These are phyloP conservation scores for Dentipellis fragilis DNA, from an alignment of 768 basidiomycete species.

Conservation along the genomic window DNA sequence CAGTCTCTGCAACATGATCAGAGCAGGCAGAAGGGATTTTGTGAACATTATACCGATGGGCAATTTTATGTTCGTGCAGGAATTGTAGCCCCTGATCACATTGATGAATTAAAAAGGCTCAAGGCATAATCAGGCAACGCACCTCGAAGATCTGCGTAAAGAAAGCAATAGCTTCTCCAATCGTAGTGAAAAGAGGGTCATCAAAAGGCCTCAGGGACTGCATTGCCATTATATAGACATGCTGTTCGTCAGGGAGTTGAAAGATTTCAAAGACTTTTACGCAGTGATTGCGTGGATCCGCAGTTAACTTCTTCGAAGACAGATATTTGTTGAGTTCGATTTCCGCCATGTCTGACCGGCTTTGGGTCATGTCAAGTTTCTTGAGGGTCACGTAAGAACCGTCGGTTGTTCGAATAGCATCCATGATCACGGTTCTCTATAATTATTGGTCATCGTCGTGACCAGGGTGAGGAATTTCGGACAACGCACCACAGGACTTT, in stretches of 20 bases:
- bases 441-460: too few relatives aligned
- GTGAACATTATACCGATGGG: slow-evolving; percentile 3
- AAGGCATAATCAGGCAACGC: too few relatives aligned
- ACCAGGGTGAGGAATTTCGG: too few relatives aligned
- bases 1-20: slow-evolving; percentile 1
- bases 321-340: slow-evolving; percentile 1
- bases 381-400: slow-evolving; percentile 14
- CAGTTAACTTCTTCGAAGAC: background rate
- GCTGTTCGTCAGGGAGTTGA: slow-evolving; percentile 9
- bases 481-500: background rate
- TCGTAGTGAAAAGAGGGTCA: slow-evolving; percentile 17
- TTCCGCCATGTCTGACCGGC: background rate
- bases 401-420: slow-evolving; percentile 13
- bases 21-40: background rate
- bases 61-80: slow-evolving; percentile 8
- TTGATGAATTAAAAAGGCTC: too few relatives aligned
- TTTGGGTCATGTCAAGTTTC: background rate
- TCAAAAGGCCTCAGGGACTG: slow-evolving; percentile 15
- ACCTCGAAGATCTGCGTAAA: slow-evolving; percentile 24
- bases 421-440: slow-evolving; percentile 6
- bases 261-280: background rate
- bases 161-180: slow-evolving; percentile 23
- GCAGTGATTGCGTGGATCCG: slow-evolving; percentile 5
- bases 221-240: slow-evolving; percentile 19
- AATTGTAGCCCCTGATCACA: slow-evolving; percentile 7